These are phyloP conservation scores for Epichloe sylvatica DNA, from an alignment of 2,329 filamentous ascomycete genomes.

Conservation along the genomic window DNA sequence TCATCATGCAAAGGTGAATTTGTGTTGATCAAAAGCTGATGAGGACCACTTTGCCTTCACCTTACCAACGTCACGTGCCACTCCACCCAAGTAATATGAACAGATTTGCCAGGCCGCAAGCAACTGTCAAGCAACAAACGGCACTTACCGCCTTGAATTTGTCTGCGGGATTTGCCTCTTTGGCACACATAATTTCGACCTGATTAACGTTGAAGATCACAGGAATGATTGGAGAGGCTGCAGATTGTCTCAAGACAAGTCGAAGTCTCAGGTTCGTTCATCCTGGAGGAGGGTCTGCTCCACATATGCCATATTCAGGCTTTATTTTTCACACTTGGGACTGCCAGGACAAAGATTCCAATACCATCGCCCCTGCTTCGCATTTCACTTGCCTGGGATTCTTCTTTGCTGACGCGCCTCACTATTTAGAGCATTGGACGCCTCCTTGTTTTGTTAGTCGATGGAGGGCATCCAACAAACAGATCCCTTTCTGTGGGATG, in stretches of 20 bases:
- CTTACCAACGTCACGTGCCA: neutral
- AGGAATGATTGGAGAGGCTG: neutral
- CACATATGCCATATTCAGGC: neutral
- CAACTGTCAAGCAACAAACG: neutral
- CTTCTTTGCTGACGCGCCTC: neutral
- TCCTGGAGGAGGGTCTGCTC: neutral
- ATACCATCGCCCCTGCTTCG: neutral
- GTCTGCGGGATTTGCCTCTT: too few species aligned
- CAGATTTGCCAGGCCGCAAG: neutral
- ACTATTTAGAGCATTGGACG: neutral
- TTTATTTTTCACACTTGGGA: neutral
- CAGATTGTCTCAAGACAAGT: neutral
- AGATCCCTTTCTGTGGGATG: conserved; percentile 65
- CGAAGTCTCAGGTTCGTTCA: neutral
- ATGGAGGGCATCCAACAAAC: conserved; percentile 18
- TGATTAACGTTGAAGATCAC: neutral
- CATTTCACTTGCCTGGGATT: neutral
- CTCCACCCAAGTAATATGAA: neutral
- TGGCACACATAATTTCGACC: neutral
- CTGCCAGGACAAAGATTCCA: neutral
- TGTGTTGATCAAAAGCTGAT: neutral
- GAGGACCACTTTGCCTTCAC: neutral
- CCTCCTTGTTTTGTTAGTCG: conserved; percentile 4
- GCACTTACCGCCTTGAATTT: neutral
- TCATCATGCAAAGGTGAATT: neutral